A percentile compares a stretch with the other conserved stretches of the same genome.
phyloP scores from a whole-genome alignment of 495 filamentous ascomycete species.

The Penicillium nucicola region DNA sequence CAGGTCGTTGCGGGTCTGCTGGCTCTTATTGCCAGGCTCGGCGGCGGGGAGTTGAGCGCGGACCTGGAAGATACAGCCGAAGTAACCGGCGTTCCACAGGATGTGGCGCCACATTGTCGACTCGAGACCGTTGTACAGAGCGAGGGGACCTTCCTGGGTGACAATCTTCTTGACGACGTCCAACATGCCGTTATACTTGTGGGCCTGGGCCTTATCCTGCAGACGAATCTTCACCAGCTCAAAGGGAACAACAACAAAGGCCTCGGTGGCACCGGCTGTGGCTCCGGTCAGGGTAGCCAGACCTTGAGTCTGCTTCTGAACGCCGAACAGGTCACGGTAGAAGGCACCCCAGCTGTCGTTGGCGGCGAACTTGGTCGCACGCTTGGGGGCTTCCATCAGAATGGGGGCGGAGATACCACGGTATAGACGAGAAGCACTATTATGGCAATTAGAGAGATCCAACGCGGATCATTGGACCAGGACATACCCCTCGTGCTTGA shows the following conservation, averaged over 20 bases:
- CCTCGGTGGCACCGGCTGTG: constrained; percentile 90
- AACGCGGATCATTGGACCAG: background rate
- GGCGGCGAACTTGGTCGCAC: constrained; percentile 97
- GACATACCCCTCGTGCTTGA: constrained; percentile 85
- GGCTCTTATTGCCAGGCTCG: constrained; percentile 65
- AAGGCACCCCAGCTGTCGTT: constrained; percentile 97
- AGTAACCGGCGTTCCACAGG: constrained; percentile 97
- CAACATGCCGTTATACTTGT: constrained; percentile 90
- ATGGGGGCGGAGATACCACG: constrained; percentile 95
- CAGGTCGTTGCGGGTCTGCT: constrained; percentile 81
- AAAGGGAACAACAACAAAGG: constrained; percentile 93
- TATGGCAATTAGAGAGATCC: constrained; percentile 3
- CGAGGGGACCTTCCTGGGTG: constrained; percentile 75
- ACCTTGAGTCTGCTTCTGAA: constrained; percentile 81
- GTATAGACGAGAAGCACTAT: constrained; percentile 82
- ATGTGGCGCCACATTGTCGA: constrained; percentile 96
- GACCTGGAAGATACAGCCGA: constrained; percentile 97
- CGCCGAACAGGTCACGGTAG: constrained; percentile 80
- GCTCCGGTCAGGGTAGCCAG: constrained; percentile 91
- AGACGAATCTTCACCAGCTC: constrained; percentile 95
- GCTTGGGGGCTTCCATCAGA: constrained; percentile 97
- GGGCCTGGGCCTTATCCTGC: constrained; percentile 90
- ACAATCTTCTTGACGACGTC: constrained; percentile 87
- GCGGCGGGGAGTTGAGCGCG: constrained; percentile 74
- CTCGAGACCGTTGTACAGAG: constrained; percentile 95